A percentile compares a stretch with the other conserved stretches of the same genome.
These are phyloP conservation scores for Geosiphon pyriformis DNA, from an alignment of 192 early-diverging fungal genomes.

Conservation along the genomic window DNA sequence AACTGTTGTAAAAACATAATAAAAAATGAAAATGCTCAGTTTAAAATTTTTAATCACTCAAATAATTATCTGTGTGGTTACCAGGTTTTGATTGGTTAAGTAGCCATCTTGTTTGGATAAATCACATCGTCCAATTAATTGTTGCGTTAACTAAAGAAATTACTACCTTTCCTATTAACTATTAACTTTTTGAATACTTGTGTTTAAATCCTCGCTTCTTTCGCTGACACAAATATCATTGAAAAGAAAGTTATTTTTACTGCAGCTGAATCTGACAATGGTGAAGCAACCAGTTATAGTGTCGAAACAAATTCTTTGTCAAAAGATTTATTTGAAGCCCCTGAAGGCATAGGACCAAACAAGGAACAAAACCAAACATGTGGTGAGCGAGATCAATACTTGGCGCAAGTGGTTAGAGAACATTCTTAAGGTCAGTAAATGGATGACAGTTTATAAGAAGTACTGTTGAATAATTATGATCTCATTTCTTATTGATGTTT, in stretches of 20 bases:
- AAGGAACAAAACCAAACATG: neutral
- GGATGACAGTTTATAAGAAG: slow-evolving; percentile 6
- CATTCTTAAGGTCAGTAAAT: neutral
- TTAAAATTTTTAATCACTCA: no score
- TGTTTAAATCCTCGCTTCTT: no score
- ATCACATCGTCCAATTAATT: no score
- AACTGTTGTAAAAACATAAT: no score
- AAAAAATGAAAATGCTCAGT: no score
- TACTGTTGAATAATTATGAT: slow-evolving; percentile 1
- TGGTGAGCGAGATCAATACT: neutral
- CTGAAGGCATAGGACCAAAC: neutral
- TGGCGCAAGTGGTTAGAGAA: neutral
- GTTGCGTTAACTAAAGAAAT: no score
- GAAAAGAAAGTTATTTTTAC: slow-evolving; percentile 8
- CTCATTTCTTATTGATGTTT: slow-evolving; percentile 8
- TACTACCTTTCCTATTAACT: no score
- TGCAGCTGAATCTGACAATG: neutral
- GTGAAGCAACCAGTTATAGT: neutral
- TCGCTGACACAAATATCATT: slow-evolving; percentile 12
- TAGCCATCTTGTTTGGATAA: no score
- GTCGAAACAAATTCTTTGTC: neutral
- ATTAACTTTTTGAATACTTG: no score
- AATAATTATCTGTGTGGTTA: no score
- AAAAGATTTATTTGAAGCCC: neutral
- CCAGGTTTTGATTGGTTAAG: no score